Percentiles rank a stretch among this genome's conserved stretches.
Conservation (phyloP, 257 asterid species). For the Knoxia roxburghii region DNA sequence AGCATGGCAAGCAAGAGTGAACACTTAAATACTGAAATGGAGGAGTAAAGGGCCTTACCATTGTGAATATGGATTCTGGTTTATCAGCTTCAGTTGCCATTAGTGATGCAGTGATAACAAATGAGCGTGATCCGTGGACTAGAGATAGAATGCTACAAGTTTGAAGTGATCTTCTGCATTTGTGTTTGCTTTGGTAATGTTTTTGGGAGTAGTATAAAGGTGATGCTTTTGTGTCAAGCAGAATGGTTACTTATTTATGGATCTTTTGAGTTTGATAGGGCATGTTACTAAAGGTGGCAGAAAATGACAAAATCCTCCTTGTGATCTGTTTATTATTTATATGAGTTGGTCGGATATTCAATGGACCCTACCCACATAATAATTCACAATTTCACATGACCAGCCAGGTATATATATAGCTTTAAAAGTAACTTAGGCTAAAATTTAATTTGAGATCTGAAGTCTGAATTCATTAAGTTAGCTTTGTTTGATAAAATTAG, state of each 20-base stretch:
- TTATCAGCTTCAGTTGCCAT: constrained; percentile 24
- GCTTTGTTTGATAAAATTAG: too few species aligned
- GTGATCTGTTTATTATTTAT: background rate
- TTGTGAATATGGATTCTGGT: constrained; percentile 1
- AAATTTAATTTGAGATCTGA: too few species aligned
- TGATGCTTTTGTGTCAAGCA: too few species aligned
- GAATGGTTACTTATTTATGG: too few species aligned
- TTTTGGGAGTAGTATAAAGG: background rate
- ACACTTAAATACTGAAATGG: background rate
- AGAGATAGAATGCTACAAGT: background rate
- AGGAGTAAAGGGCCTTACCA: constrained; percentile 13
- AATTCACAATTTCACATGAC: background rate
- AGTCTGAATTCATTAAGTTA: too few species aligned
- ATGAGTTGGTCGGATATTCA: constrained; percentile 6
- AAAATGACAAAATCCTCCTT: constrained; percentile 1
- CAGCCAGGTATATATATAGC: background rate
- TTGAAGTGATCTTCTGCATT: constrained; percentile 2
- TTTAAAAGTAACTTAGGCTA: background rate
- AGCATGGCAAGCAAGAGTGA: background rate
- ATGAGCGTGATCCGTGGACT: background rate
- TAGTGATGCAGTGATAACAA: background rate
- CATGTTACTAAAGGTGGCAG: constrained; percentile 6
- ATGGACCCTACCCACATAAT: background rate
- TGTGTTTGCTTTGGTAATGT: background rate
- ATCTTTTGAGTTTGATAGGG: background rate